Evolutionary conservation across 495 filamentous ascomycete species (phyloP).

Genomic region (Xylaria bambusicola): DNA sequence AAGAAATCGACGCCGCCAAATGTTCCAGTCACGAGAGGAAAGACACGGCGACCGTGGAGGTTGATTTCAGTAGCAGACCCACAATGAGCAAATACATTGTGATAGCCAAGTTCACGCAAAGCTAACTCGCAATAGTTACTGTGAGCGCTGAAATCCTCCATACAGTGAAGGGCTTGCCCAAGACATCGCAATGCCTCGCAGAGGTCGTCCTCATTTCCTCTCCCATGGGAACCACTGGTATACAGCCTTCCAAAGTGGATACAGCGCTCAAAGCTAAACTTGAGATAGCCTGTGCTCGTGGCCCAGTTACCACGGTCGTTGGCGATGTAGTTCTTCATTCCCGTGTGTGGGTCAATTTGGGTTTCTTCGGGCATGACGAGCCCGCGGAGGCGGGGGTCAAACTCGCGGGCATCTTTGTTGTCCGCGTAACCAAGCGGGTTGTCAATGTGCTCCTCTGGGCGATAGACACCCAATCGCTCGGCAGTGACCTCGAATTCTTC

Average conservation of each 20-base stretch:
- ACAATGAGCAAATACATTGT: constrained; percentile 81
- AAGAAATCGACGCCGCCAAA: constrained; percentile 96
- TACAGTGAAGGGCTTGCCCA: constrained; percentile 87
- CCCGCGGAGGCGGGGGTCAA: constrained; percentile 77
- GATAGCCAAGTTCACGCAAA: constrained; percentile 80
- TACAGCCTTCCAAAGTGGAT: constrained; percentile 92
- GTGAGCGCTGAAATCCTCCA: constrained; percentile 95
- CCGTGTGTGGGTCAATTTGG: constrained; percentile 78
- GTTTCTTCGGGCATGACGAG: constrained; percentile 76
- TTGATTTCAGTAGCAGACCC: constrained; percentile 75
- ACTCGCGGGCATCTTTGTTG: constrained; percentile 79
- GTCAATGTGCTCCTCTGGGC: constrained; percentile 93
- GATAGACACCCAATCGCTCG: constrained; percentile 86
- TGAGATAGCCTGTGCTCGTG: constrained; percentile 87
- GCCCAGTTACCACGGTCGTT: constrained; percentile 85
- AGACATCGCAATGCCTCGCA: constrained; percentile 84
- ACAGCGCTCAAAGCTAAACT: constrained; percentile 76
- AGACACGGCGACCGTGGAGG: constrained; percentile 71
- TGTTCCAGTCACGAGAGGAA: constrained; percentile 83
- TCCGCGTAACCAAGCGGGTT: constrained; percentile 93
- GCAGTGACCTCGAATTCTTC: constrained; percentile 94
- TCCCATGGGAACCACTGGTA: constrained; percentile 64
- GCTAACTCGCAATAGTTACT: constrained; percentile 91
- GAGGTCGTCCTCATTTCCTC: constrained; percentile 79
- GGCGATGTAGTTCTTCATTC: constrained; percentile 99